phyloP scores from a whole-genome alignment of 2,329 filamentous ascomycete genomes.

The Monilinia fructicola region DNA sequence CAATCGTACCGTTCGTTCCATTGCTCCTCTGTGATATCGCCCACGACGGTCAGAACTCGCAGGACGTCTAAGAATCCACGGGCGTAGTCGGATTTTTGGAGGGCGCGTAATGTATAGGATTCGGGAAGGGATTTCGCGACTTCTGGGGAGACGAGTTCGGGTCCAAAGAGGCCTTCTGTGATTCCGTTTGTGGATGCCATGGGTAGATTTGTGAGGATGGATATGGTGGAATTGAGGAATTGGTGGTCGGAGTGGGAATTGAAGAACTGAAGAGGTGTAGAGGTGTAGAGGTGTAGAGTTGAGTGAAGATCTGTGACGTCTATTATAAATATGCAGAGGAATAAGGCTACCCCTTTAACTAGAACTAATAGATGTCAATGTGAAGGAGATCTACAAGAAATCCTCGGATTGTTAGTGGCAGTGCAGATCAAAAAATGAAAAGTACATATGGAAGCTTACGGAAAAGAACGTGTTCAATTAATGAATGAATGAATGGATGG shows the following conservation, averaged over 20 bases:
- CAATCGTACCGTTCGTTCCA: constrained; percentile 82
- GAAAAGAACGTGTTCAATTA: no score
- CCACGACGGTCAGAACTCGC: constrained; percentile 87
- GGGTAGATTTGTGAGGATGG: not conserved
- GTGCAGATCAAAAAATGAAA: not conserved
- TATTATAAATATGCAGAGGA: not conserved
- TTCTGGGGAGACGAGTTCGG: constrained; percentile 72
- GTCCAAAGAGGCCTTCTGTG: constrained; percentile 69
- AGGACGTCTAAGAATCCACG: constrained; percentile 88
- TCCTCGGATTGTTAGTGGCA: constrained; percentile 3
- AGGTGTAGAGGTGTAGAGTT: not conserved
- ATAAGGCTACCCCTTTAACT: constrained; percentile 6
- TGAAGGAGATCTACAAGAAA: constrained; percentile 11
- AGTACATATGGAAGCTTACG: not conserved
- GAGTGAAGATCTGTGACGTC: not conserved
- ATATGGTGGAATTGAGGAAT: not conserved
- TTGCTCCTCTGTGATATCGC: constrained; percentile 72
- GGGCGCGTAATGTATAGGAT: constrained; percentile 78
- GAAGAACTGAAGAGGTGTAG: not conserved
- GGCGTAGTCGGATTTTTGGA: constrained; percentile 75
- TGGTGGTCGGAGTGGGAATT: not conserved
- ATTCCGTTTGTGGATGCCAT: constrained; percentile 24
- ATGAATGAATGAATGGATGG: no score
- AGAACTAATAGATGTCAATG: not conserved
- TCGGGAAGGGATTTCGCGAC: constrained; percentile 72